Evolutionary conservation across 23 red algal genomes (phyloP), one percentile per base, ranked within the genome.

Genomic region (Gracilaria caudata): DNA sequence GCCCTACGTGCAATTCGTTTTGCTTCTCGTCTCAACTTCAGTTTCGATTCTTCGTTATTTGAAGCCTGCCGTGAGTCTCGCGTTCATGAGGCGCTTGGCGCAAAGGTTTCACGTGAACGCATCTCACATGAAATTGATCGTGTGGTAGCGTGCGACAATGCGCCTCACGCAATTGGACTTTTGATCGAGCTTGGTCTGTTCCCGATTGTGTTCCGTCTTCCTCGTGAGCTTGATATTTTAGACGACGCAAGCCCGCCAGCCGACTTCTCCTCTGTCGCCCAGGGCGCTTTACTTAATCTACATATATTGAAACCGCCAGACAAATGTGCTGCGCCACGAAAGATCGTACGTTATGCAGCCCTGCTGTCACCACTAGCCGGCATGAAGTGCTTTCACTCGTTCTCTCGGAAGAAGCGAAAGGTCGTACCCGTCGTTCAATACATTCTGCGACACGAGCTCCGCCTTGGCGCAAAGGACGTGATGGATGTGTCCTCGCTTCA

Each of bases 1-100:
- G 87, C 85, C n/a, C 85, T 98, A 23, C 89, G 96, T 19, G 96
- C 92, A 23, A 84, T 98, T 40, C 96, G 96, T 51, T 98, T 98
- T 86, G 92, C 92, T 21, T 63, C 74, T 28, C 87, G 96, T 1
- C 72, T 98, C 26, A 81, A 92, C 20, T 98, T 98, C 65, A 75
- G 75, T 13, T 57, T 98, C 33, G 86, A 94, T 46, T 25, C 51
- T 5, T 77, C 64, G 1, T 61, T 98, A 6, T 84, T 89, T 38
- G 63, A 84, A 39, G 92, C 86, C 23, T 90, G 77, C 39, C 57
- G 60, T 4, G 54, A 82, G 14, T 43, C 83, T 12, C 58, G 65
- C n/a, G 96, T 98, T 16, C 92, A 93, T 38, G 79, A 85, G n/a
- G 92, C 92, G 25, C 79, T 98, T 9, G 51, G 49, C 5, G 74